Evolutionary conservation across 345 rosid species (phyloP).

Genomic region (Hypericum perforatum): DNA sequence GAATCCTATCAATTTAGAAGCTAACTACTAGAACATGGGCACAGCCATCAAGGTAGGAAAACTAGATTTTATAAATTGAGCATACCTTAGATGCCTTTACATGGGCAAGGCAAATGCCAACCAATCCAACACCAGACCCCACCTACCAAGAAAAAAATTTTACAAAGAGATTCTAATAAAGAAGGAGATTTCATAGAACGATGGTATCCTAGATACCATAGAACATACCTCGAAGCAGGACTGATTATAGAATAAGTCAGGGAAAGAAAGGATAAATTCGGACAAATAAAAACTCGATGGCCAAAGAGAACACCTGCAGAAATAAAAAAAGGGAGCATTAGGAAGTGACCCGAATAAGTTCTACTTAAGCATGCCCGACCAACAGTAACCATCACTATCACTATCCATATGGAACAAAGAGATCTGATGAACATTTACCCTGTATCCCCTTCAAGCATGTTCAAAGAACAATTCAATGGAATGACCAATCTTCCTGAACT

Average conservation of each 20-base stretch:
- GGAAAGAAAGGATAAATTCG: conserved; percentile 62
- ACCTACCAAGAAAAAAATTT: conserved; percentile 27
- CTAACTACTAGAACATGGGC: no score
- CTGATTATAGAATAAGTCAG: conserved; percentile 44
- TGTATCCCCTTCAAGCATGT: conserved; percentile 92
- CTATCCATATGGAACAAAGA: no score
- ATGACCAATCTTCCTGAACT: conserved; percentile 40
- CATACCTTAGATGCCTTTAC: conserved; percentile 67
- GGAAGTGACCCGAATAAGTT: conserved; percentile 3
- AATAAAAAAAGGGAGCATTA: conserved; percentile 7
- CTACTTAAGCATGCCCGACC: no score
- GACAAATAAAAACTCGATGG: conserved; percentile 73
- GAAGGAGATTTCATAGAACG: no score
- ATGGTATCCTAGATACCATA: background rate
- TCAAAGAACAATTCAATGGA: conserved; percentile 58
- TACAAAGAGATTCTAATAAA: no score
- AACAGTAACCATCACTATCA: no score
- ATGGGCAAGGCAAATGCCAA: conserved; percentile 74
- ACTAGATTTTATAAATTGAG: conserved; percentile 1
- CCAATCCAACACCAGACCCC: conserved; percentile 87
- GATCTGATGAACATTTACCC: conserved; percentile 42
- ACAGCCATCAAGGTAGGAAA: background rate
- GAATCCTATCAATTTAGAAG: no score
- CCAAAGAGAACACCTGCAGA: conserved; percentile 72
- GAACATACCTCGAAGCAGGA: conserved; percentile 68